A percentile compares a stretch with the other conserved stretches of the same genome.
Conservation (phyloP, 257 asterid species). For the Solanum etuberosum region DNA sequence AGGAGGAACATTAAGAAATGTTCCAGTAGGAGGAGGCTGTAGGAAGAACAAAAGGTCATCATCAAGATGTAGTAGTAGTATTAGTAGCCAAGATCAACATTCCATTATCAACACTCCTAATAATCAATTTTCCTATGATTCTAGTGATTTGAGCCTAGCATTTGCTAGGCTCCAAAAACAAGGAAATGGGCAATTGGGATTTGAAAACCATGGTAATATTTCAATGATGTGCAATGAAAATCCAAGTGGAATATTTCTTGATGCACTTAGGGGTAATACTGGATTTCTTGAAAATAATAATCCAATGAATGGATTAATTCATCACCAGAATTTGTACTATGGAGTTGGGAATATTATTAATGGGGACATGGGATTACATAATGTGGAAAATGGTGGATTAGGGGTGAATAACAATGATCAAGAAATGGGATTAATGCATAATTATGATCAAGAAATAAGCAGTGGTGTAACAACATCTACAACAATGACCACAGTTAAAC, state of each 20-base stretch:
- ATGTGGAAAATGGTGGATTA: slow-evolving; percentile 22
- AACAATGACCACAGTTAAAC: slow-evolving; percentile 42
- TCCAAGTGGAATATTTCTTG: slow-evolving; percentile 11
- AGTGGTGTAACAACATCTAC: slow-evolving; percentile 15
- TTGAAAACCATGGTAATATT: slow-evolving; percentile 15
- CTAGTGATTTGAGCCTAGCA: slow-evolving; percentile 46
- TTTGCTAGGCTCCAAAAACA: slow-evolving; percentile 61
- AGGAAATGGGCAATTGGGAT: slow-evolving; percentile 16
- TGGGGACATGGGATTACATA: slow-evolving; percentile 5
- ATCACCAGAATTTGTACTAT: slow-evolving; percentile 9
- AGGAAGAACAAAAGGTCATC: slow-evolving; percentile 61
- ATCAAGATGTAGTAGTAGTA: slow-evolving; percentile 34
- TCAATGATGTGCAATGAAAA: slow-evolving; percentile 19
- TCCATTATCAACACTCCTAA: slow-evolving; percentile 5
- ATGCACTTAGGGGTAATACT: slow-evolving; percentile 17
- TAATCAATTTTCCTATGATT: slow-evolving; percentile 23
- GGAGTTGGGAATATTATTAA: slow-evolving; percentile 11
- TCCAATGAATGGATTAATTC: slow-evolving; percentile 20
- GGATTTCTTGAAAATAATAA: slow-evolving; percentile 30
- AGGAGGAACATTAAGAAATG: slow-evolving; percentile 84
- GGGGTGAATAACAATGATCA: slow-evolving; percentile 5
- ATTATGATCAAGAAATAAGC: slow-evolving; percentile 21
- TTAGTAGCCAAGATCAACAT: slow-evolving; percentile 24
- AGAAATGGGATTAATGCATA: slow-evolving; percentile 26
- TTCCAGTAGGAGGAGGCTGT: slow-evolving; percentile 97